phyloP scores from a whole-genome alignment of 208 protist genomes.

The Crithidia acanthocephali region DNA sequence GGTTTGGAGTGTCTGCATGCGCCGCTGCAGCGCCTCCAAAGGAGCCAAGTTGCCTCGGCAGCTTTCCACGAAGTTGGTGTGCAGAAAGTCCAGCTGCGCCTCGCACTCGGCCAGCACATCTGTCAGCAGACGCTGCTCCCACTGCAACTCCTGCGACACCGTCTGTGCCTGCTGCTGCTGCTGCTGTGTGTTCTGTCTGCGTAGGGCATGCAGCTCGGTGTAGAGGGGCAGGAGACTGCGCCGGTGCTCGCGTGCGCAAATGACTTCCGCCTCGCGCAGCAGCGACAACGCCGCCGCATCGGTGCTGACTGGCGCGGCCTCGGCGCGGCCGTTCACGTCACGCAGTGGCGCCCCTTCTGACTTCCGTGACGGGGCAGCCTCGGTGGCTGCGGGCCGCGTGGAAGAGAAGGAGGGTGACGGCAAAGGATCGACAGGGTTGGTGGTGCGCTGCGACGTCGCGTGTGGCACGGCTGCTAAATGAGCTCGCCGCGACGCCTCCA shows the following conservation, averaged over 20 bases:
- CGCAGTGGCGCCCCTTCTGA: not conserved
- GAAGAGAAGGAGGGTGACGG: not conserved
- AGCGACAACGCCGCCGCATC: conserved; percentile 2
- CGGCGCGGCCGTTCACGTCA: not conserved
- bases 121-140: conserved; percentile 31
- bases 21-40: conserved; percentile 28
- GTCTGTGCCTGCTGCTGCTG: conserved; percentile 25
- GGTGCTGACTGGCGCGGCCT: not conserved
- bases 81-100: conserved; percentile 26
- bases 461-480: too few relatives aligned
- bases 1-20: conserved; percentile 15
- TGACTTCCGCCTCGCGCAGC: conserved; percentile 42
- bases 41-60: conserved; percentile 12
- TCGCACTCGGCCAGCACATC: conserved; percentile 35
- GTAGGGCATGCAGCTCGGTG: conserved; percentile 54
- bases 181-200: conserved; percentile 20
- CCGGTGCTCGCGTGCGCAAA: conserved; percentile 48
- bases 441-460: too few relatives aligned
- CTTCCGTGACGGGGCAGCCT: not conserved
- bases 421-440: too few relatives aligned
- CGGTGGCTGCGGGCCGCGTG: not conserved
- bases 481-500: not conserved
- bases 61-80: conserved; percentile 24
- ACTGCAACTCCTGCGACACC: conserved; percentile 31
- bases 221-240: conserved; percentile 55